Evolutionary conservation across 2,329 filamentous ascomycete species (phyloP), one percentile per base, ranked within the genome.

Genomic region (Blumeriella jaapii): DNA sequence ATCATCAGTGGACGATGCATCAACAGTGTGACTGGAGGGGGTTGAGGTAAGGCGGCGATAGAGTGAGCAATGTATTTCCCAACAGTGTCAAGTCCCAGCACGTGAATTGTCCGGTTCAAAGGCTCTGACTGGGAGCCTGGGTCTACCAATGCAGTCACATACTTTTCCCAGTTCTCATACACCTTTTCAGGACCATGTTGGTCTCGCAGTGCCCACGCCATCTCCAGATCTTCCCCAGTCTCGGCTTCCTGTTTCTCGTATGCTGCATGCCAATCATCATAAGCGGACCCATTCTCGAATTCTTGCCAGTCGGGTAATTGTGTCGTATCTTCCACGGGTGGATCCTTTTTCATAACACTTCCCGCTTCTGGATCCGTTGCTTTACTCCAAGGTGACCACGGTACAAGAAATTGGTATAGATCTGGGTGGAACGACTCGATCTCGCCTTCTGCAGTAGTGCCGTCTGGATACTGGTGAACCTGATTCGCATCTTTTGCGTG

Each of bases 41-140:
- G 67, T 37, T 69, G 62, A 6, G 66, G 63, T 10, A 74, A 59
- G 6, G 64, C 62, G 19, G 69, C 67, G 24, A 86, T 57, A 16
- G 72, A 68, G 55, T 83, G 75, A 9, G 78, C 78, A 32, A 84
- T 59, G 41, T 81, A 71, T 41, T 66, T 71, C 16, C 78, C 79
- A 25, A 79, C 62, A 47, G 68, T 71, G 26, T 74, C 77, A 20
- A 71, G 60, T 11, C 81, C 80, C 13, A 83, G 52, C 10, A 86
- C 65, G 48, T 82, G 65, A 50, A 80, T 67, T 47, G 64, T 60
- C 40, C 54, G 32, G 20, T 40, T 39, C 19, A 36, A 10, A n/a
- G 29, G 23, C 32, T 22, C 19, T n/a, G 23, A 14, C 15, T 31
- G 20, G 1, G 22, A 7, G 2, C 27, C 20, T 8, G 13, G 33